Conservation (phyloP, 1,139 yeast species). For the Lodderomyces jiufengensis region DNA sequence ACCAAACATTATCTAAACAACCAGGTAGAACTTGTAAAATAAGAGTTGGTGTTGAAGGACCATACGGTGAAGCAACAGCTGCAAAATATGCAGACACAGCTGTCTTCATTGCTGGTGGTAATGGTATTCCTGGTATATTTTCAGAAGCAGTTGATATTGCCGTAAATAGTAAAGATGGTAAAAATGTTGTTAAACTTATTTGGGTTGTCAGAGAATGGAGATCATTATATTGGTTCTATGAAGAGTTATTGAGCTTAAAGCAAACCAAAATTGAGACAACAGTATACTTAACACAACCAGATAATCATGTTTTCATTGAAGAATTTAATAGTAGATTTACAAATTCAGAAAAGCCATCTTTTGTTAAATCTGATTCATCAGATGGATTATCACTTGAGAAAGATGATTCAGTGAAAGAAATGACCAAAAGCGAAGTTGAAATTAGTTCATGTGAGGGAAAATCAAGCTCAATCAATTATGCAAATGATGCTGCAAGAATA, state of each 20-base stretch:
- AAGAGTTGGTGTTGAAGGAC: constrained; percentile 40
- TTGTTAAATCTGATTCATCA: neutral
- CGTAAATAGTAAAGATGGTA: constrained; percentile 1
- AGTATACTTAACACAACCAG: constrained; percentile 32
- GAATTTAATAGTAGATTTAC: constrained; percentile 1
- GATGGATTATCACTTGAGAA: neutral
- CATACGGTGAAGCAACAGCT: constrained; percentile 34
- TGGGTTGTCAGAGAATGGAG: constrained; percentile 30
- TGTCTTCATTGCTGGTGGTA: constrained; percentile 44
- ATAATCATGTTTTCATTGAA: constrained; percentile 1
- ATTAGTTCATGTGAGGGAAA: constrained; percentile 1
- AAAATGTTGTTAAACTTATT: constrained; percentile 3
- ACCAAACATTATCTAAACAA: constrained; percentile 24
- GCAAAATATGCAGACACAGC: constrained; percentile 31
- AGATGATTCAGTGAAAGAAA: constrained; percentile 4
- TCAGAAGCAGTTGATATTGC: constrained; percentile 33
- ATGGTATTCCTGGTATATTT: constrained; percentile 43
- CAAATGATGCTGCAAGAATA: constrained; percentile 1
- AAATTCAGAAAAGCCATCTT: neutral
- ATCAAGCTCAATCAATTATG: neutral
- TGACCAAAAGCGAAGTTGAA: neutral
- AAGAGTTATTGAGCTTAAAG: constrained; percentile 27
- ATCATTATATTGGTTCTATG: constrained; percentile 33
- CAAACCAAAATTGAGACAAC: constrained; percentile 25
- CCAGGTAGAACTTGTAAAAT: constrained; percentile 26